Percentiles rank a stretch among this genome's conserved stretches.
Conservation (phyloP, 106 monocot genomes). For the Dioscorea dumetorum region DNA sequence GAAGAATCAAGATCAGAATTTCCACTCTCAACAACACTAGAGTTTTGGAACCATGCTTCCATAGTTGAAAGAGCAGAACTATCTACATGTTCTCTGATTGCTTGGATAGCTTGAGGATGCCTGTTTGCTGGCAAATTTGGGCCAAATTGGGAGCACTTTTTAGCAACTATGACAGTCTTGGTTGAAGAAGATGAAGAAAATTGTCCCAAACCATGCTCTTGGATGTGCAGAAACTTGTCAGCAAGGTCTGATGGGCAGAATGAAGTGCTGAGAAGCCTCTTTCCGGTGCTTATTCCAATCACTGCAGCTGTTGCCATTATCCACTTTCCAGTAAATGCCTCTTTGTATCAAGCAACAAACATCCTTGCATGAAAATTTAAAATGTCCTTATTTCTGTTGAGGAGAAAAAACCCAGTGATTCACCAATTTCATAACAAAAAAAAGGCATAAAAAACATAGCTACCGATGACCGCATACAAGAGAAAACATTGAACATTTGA, state of each 20-base stretch:
- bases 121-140: slow-evolving; percentile 28
- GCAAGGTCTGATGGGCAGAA: slow-evolving; percentile 59
- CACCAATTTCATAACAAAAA: no score
- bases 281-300: slow-evolving; percentile 70
- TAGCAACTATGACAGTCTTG: slow-evolving; percentile 34
- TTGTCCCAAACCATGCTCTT: slow-evolving; percentile 34
- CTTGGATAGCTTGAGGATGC: slow-evolving; percentile 36
- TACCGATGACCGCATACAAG: no score
- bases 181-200: slow-evolving; percentile 16
- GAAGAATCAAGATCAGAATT: slow-evolving; percentile 53
- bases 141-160: slow-evolving; percentile 39
- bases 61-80: slow-evolving; percentile 26
- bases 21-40: slow-evolving; percentile 17
- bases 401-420: no score
- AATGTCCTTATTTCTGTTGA: no score
- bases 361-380: no score
- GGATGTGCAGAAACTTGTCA: slow-evolving; percentile 38
- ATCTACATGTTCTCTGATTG: slow-evolving; percentile 47
- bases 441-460: no score
- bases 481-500: no score
- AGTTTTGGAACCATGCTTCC: slow-evolving; percentile 16
- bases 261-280: slow-evolving; percentile 65
- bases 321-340: background rate
- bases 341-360: no score
- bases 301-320: slow-evolving; percentile 77